Conservation (phyloP, 306 rosid genomes). For the Quercus mongolica region DNA sequence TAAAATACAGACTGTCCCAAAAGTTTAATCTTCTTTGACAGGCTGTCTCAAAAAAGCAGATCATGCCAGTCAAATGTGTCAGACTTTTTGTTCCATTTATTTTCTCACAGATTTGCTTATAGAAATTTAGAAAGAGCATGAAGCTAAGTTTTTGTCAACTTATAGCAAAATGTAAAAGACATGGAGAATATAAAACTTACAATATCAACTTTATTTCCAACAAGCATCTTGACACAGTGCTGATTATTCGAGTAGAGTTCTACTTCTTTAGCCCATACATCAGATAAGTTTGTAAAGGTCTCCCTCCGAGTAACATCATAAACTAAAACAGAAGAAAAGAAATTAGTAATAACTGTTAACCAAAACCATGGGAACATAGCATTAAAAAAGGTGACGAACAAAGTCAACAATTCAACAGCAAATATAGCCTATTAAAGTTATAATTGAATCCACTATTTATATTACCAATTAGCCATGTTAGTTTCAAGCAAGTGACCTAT, state of each 20-base stretch:
- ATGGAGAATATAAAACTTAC: slow-evolving; percentile 47
- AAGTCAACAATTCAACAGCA: background rate
- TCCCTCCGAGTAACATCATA: slow-evolving; percentile 94
- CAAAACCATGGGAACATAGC: background rate
- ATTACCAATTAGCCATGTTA: background rate
- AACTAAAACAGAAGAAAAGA: slow-evolving; percentile 33
- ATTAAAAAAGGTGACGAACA: background rate
- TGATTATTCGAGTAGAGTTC: slow-evolving; percentile 81
- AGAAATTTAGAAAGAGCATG: background rate
- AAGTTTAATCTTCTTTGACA: background rate
- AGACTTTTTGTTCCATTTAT: background rate
- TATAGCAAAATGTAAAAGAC: slow-evolving; percentile 1
- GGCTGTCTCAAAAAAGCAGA: background rate
- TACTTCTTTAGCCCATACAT: slow-evolving; percentile 91
- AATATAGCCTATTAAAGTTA: background rate
- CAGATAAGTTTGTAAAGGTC: slow-evolving; percentile 75
- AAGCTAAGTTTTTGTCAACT: background rate
- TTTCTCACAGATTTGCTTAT: background rate
- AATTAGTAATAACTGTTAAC: slow-evolving; percentile 2
- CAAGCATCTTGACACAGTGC: slow-evolving; percentile 84
- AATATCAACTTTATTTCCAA: slow-evolving; percentile 92
- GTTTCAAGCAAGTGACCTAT: background rate
- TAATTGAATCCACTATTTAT: background rate
- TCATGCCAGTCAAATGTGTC: background rate
- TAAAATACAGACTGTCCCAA: no score